A percentile compares a stretch with the other conserved stretches of the same genome.
Conservation (phyloP, 169 alveolate genomes). For the Cryptosporidium canis region DNA sequence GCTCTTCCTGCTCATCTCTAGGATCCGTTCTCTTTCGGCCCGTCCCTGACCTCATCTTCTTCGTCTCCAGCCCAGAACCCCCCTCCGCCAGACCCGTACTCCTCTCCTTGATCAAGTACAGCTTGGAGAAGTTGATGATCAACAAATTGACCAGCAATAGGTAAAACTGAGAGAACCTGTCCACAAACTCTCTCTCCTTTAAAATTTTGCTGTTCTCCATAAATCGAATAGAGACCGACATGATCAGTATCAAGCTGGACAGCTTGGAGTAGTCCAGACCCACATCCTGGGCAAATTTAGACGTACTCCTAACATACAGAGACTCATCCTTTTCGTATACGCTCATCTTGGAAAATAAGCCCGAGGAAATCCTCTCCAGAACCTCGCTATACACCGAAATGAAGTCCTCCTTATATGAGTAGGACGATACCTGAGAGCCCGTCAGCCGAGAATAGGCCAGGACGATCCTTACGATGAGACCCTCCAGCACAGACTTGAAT, state of each 20-base stretch:
- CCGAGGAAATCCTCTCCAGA: conserved; percentile 6
- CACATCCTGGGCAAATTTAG: neutral
- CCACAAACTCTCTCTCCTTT: neutral
- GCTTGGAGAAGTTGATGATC: conserved; percentile 27
- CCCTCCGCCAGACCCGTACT: neutral
- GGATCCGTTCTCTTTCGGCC: neutral
- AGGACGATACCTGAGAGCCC: neutral
- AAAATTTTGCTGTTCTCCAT: neutral
- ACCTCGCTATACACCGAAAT: neutral
- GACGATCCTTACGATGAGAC: neutral
- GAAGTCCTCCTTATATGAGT: conserved; percentile 14
- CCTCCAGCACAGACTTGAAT: too few species aligned
- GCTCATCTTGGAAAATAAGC: conserved; percentile 3
- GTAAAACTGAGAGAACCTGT: conserved; percentile 16
- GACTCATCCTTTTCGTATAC: neutral
- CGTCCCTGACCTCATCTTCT: neutral
- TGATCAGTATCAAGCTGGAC: conserved; percentile 3
- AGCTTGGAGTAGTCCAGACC: neutral
- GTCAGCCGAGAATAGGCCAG: neutral
- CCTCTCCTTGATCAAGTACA: conserved; percentile 8
- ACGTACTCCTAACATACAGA: too few species aligned
- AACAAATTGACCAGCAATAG: conserved; percentile 15
- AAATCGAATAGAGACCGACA: conserved; percentile 12
- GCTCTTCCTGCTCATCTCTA: neutral
- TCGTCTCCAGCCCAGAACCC: neutral